Percentiles rank a stretch among this genome's conserved stretches.
phyloP scores from a whole-genome alignment of 805 yeast species.

The Kuraishia ogatae region DNA sequence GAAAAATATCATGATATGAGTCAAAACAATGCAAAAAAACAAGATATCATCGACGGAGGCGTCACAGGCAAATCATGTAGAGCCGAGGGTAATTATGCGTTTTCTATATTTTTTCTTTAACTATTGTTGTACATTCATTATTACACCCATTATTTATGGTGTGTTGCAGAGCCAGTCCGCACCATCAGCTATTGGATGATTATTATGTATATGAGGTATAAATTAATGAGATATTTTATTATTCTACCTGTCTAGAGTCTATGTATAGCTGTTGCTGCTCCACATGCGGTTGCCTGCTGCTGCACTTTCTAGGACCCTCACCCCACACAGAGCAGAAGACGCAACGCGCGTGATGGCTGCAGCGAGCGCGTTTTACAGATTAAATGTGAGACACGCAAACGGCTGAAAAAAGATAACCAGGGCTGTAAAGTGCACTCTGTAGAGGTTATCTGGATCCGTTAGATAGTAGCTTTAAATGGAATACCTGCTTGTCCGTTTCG shows the following conservation, averaged over 20 bases:
- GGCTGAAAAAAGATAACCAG: background rate
- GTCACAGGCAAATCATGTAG: background rate
- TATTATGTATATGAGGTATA: background rate
- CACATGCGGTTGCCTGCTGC: too few species aligned
- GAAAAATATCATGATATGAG: too few species aligned
- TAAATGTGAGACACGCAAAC: background rate
- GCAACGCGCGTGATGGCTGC: background rate
- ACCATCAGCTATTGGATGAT: background rate
- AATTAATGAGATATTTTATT: background rate
- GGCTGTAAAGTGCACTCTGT: background rate
- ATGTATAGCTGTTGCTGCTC: too few species aligned
- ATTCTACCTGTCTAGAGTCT: background rate
- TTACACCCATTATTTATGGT: too few species aligned
- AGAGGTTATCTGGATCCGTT: background rate
- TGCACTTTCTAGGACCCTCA: too few species aligned
- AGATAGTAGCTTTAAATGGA: too few species aligned
- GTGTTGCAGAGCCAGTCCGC: background rate
- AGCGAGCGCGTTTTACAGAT: background rate
- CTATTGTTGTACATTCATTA: background rate
- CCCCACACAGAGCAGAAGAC: background rate
- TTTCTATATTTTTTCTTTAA: background rate
- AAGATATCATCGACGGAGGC: background rate
- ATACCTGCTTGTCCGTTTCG: too few species aligned
- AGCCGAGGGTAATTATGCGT: background rate
- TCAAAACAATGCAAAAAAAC: background rate